A percentile compares a stretch with the other conserved stretches of the same genome.
phyloP scores from a whole-genome alignment of 805 yeast genomes.

The Candida arabinofermentans region DNA sequence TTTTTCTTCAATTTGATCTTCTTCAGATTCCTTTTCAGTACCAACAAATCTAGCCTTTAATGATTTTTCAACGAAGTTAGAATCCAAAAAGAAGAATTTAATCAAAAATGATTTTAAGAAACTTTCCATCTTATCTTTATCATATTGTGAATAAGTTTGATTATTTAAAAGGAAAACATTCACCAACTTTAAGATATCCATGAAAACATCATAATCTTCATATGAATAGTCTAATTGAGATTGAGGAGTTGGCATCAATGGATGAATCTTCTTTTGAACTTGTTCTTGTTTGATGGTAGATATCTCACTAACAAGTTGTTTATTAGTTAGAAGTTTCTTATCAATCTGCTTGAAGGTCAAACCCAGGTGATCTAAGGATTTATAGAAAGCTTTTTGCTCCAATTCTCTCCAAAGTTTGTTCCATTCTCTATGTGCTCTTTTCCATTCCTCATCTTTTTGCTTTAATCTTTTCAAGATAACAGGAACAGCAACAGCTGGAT shows the following conservation, averaged over 20 bases:
- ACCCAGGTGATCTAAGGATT: conserved; percentile 92
- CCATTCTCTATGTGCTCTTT: conserved; percentile 97
- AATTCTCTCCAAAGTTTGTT: conserved; percentile 98
- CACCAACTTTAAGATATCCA: conserved; percentile 68
- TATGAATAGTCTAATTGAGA: conserved; percentile 58
- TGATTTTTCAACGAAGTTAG: conserved; percentile 42
- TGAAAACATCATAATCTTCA: conserved; percentile 61
- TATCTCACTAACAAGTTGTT: conserved; percentile 86
- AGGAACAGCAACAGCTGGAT: conserved; percentile 94
- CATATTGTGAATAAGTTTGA: conserved; percentile 73
- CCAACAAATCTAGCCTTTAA: conserved; percentile 32
- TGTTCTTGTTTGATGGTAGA: conserved; percentile 91
- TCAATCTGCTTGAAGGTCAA: conserved; percentile 96
- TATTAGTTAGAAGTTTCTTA: conserved; percentile 83
- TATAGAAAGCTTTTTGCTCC: conserved; percentile 91
- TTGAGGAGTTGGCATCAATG: conserved; percentile 83
- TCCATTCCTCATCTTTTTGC: conserved; percentile 99
- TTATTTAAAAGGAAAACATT: conserved; percentile 63
- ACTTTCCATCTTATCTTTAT: conserved; percentile 69
- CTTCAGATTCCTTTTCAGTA: conserved; percentile 19
- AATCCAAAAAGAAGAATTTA: conserved; percentile 62
- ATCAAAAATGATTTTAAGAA: conserved; percentile 69
- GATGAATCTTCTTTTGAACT: conserved; percentile 78
- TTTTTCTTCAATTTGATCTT: conserved; percentile 21
- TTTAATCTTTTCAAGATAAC: conserved; percentile 87